Conservation (phyloP, 768 basidiomycete genomes). For the Mycena vitilis region DNA sequence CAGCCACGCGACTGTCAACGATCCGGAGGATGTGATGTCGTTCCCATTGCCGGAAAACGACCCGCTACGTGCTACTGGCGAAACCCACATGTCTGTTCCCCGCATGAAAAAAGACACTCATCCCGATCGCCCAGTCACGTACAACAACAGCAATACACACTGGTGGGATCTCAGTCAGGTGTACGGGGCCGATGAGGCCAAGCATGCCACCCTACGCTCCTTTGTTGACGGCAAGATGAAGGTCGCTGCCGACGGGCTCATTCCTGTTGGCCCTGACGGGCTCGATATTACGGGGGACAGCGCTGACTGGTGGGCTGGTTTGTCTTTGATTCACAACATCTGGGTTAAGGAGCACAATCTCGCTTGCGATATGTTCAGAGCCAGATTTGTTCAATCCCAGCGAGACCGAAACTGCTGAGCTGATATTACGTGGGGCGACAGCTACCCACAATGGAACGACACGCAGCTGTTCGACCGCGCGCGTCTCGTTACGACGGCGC, state of each 20-base stretch:
- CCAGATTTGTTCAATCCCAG: constrained; percentile 1
- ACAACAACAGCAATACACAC: constrained; percentile 22
- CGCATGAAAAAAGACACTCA: constrained; percentile 19
- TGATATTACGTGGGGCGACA: neutral
- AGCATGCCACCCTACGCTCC: constrained; percentile 18
- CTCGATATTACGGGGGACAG: constrained; percentile 23
- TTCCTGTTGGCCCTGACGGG: constrained; percentile 24
- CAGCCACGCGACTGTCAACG: constrained; percentile 27
- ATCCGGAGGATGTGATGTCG: constrained; percentile 19
- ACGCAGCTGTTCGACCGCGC: constrained; percentile 30
- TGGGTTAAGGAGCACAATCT: constrained; percentile 33
- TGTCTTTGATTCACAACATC: constrained; percentile 29
- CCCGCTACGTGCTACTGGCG: constrained; percentile 15
- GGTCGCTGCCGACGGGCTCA: constrained; percentile 19
- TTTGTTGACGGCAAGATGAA: constrained; percentile 29
- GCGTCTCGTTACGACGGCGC: constrained; percentile 30
- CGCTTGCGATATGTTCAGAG: constrained; percentile 32
- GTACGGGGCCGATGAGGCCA: constrained; percentile 26
- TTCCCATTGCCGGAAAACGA: constrained; percentile 25
- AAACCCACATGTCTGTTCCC: constrained; percentile 25
- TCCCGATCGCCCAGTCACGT: constrained; percentile 15
- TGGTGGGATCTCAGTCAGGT: constrained; percentile 33
- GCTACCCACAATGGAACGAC: constrained; percentile 28
- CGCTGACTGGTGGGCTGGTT: constrained; percentile 29
- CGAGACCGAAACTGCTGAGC: neutral